Base-by-base conservation (phyloP, 1,139 yeast genomes). In the Eremothecium gossypii region DNA sequence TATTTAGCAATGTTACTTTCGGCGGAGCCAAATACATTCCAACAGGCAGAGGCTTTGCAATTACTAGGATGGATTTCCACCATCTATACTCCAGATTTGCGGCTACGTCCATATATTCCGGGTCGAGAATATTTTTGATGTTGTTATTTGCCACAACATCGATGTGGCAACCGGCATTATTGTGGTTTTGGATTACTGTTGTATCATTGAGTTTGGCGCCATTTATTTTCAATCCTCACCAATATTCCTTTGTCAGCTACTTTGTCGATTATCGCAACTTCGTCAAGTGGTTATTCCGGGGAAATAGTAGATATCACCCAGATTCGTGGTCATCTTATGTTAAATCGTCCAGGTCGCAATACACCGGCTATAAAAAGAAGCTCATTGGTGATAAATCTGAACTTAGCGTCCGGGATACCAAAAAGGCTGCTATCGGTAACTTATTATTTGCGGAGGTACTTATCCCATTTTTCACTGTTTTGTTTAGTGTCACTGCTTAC, bases 21-120 rank as follows among this genome's bases (percentile, higher is more conserved):
- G 96, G 95, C 0, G 93, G 93, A 30, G 96, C 96, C 0, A 70
- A 71, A 49, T 86, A 86, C 55, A 79, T 86, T 42, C 75, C 93
- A 1, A 84, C 95, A 0, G 95, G 95, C 0, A 63, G 96, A 55
- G 93, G 93, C 0, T 80, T 85, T 65, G 93, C 95, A 1, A 83
- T 83, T 8, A 65, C 79, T 0, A 67, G 96, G 49, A 60, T 72
- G 4, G 70, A 80, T 2, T 83, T 85, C 53, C 61, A 76, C 5
- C 58, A 63, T 2, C 65, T 86, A 4, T 86, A 78, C 55, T 67
- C 85, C 0, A 69, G 79, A 28, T 86, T 82, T 64, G 78, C 83
- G 0, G 63, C 71, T 0, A 67, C 76, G 0, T 76, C 89, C 0
- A 74, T 85, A 5, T 81, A 83, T 55, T 66, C 77, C 26, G 96